Percentiles rank a stretch among this genome's conserved stretches.
Conservation (phyloP, 495 filamentous ascomycete species). For the Copromyces sp. region DNA sequence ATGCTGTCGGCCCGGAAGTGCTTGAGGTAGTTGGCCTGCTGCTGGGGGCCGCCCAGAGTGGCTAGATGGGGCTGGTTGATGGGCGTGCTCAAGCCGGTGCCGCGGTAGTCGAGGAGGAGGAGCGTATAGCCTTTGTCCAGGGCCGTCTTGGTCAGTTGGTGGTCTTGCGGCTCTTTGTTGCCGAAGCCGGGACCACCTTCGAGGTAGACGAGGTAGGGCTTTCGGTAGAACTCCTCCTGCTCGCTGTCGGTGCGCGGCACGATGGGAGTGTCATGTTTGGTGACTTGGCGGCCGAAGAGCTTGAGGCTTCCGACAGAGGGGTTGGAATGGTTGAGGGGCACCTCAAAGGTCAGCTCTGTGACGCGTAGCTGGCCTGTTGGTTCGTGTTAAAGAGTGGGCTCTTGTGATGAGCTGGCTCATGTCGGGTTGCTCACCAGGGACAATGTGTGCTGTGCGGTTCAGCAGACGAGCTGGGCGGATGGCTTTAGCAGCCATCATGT, state of each 20-base stretch:
- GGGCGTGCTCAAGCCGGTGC: conserved; percentile 74
- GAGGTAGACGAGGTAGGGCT: conserved; percentile 47
- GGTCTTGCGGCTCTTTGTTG: conserved; percentile 61
- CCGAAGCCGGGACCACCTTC: conserved; percentile 74
- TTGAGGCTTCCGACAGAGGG: conserved; percentile 50
- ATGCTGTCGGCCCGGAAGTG: conserved; percentile 82
- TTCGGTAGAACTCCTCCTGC: conserved; percentile 32
- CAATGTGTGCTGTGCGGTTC: conserved; percentile 12
- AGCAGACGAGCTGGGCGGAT: conserved; percentile 13
- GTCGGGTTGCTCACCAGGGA: conserved; percentile 13
- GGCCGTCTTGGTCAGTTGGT: conserved; percentile 52
- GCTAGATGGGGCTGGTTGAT: conserved; percentile 61
- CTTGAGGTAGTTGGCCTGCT: conserved; percentile 74
- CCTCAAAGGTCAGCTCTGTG: conserved; percentile 76
- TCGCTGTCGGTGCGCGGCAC: conserved; percentile 25
- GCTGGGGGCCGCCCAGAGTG: conserved; percentile 46
- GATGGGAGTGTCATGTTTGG: conserved; percentile 52
- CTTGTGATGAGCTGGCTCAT: background rate
- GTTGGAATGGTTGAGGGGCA: conserved; percentile 65
- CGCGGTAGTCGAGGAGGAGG: conserved; percentile 78
- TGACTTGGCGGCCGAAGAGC: conserved; percentile 66
- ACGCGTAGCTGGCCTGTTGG: conserved; percentile 59
- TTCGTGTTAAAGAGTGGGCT: background rate
- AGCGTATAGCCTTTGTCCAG: conserved; percentile 78
- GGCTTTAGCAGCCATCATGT: background rate